A percentile compares a stretch with the other conserved stretches of the same genome.
Evolutionary conservation across 2,329 filamentous ascomycete species (phyloP).

Genomic region (Diaporthe humulicola): DNA sequence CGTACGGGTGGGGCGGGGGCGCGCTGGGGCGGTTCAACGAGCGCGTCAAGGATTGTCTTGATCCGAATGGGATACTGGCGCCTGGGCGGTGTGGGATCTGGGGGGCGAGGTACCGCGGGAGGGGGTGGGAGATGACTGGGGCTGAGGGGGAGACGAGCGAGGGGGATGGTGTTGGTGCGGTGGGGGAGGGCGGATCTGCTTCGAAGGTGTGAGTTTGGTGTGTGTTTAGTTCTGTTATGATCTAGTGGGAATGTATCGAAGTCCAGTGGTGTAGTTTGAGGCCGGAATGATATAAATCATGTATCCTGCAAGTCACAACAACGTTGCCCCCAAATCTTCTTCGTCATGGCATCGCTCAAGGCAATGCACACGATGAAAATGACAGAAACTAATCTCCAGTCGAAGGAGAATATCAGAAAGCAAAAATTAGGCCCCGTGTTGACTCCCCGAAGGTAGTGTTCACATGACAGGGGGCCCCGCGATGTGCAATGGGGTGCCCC

Average conservation of each 20-base stretch:
- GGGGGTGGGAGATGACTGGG: constrained; percentile 53
- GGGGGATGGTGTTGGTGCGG: constrained; percentile 47
- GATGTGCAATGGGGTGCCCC: constrained; percentile 15
- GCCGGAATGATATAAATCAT: not conserved
- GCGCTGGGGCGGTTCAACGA: constrained; percentile 54
- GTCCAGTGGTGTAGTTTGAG: not conserved
- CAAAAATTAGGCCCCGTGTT: constrained; percentile 20
- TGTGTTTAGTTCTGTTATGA: not conserved
- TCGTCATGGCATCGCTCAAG: not conserved
- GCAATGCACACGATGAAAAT: not conserved
- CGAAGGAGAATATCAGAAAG: not conserved
- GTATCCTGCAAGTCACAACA: not conserved
- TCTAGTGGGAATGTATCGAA: not conserved
- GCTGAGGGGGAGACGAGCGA: constrained; percentile 49
- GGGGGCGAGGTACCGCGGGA: constrained; percentile 49
- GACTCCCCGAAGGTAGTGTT: not conserved
- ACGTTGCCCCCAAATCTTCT: not conserved
- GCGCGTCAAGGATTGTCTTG: constrained; percentile 54
- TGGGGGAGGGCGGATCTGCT: not conserved
- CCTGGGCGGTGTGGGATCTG: constrained; percentile 62
- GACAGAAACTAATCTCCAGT: not conserved
- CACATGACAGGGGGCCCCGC: constrained; percentile 20
- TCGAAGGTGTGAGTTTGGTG: not conserved
- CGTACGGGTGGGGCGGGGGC: constrained; percentile 55
- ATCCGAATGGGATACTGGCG: constrained; percentile 59